Evolutionary conservation across 139 green algal genomes (phyloP).

Genomic region (Chlorella sp.): DNA sequence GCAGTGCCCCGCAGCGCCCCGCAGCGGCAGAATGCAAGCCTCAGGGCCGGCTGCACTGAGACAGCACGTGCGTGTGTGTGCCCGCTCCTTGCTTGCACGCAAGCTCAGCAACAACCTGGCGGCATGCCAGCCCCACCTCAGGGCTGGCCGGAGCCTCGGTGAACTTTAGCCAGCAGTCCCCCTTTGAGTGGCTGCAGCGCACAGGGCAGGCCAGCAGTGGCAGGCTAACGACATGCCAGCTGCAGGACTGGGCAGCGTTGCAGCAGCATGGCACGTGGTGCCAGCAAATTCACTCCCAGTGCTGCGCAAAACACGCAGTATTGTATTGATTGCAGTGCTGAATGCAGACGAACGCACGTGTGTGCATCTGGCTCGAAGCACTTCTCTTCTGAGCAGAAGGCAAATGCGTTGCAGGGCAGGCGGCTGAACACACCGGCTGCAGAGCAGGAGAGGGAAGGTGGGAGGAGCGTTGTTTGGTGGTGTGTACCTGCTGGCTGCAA

Average conservation of each 20-base stretch:
- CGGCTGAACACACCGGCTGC: too few relatives aligned
- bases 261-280: too few relatives aligned
- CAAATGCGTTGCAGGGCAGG: constrained; percentile 89
- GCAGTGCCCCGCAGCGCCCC: too few relatives aligned
- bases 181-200: constrained; percentile 11
- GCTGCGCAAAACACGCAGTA: neutral
- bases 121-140: constrained; percentile 1
- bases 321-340: too few relatives aligned
- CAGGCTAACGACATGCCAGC: too few relatives aligned
- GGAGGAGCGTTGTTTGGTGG: neutral
- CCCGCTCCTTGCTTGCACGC: too few relatives aligned
- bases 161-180: constrained; percentile 93
- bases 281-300: too few relatives aligned
- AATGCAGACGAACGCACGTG: constrained; percentile 19
- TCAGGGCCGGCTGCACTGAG: too few relatives aligned
- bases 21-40: too few relatives aligned
- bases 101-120: too few relatives aligned
- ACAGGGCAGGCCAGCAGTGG: neutral
- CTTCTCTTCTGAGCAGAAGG: constrained; percentile 65
- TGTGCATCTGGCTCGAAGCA: constrained; percentile 92
- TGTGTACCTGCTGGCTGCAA: neutral
- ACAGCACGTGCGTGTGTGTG: too few relatives aligned
- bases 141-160: constrained; percentile 62
- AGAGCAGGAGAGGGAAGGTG: neutral
- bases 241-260: too few relatives aligned